Evolutionary conservation across 2,329 filamentous ascomycete species (phyloP).

Genomic region (Thelonectria rubi): DNA sequence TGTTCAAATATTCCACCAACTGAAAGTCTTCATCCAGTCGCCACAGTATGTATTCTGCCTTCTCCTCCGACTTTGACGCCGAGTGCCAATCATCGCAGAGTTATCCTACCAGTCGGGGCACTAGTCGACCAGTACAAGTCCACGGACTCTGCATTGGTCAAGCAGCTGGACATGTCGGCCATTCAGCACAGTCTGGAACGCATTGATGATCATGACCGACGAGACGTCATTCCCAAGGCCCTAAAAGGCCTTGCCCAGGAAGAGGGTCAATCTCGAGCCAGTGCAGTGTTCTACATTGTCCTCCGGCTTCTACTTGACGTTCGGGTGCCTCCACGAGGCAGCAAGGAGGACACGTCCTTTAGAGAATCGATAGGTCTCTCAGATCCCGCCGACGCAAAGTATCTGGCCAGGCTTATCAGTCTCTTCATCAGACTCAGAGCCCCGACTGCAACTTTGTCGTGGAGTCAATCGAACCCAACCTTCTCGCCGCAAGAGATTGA

Average conservation of each 20-base stretch:
- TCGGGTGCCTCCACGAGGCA: slow-evolving; percentile 78
- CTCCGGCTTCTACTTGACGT: slow-evolving; percentile 78
- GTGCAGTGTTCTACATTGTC: slow-evolving; percentile 83
- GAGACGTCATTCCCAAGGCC: slow-evolving; percentile 72
- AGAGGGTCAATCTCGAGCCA: slow-evolving; percentile 42
- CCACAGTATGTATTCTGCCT: slow-evolving; percentile 51
- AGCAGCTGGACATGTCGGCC: slow-evolving; percentile 88
- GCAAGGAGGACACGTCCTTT: slow-evolving; percentile 77
- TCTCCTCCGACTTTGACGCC: not conserved
- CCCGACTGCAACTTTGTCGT: slow-evolving; percentile 45
- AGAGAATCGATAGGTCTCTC: slow-evolving; percentile 72
- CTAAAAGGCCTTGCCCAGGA: slow-evolving; percentile 47
- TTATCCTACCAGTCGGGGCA: slow-evolving; percentile 84
- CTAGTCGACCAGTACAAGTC: slow-evolving; percentile 90
- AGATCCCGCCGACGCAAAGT: slow-evolving; percentile 73
- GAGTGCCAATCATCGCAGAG: slow-evolving; percentile 49
- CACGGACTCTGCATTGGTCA: slow-evolving; percentile 75
- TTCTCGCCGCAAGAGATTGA: slow-evolving; percentile 44
- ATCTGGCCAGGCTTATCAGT: slow-evolving; percentile 78
- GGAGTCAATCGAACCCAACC: slow-evolving; percentile 47
- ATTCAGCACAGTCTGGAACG: slow-evolving; percentile 80
- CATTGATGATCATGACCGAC: slow-evolving; percentile 66
- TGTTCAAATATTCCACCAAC: slow-evolving; percentile 59
- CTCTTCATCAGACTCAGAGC: slow-evolving; percentile 68
- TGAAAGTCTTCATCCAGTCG: slow-evolving; percentile 64